phyloP scores from a whole-genome alignment of 139 green algal genomes.

The Bryopsis sp. region DNA sequence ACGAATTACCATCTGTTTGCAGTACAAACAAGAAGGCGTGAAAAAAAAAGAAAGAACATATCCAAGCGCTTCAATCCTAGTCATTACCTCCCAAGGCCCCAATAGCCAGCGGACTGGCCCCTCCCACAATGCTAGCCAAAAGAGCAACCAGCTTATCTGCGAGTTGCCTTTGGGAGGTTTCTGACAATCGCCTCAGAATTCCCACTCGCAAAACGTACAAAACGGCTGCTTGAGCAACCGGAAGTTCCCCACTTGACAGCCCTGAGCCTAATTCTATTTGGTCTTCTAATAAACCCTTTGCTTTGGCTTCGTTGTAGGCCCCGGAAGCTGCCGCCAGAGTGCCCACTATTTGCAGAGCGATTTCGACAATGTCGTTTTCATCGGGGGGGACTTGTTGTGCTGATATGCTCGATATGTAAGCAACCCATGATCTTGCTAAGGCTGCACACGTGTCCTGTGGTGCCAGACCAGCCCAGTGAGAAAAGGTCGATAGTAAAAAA shows the following conservation, averaged over 20 bases:
- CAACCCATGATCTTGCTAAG: constrained; percentile 2
- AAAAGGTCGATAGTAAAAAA: too few species aligned
- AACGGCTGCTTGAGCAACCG: constrained; percentile 52
- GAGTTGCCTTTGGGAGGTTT: constrained; percentile 54
- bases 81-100: constrained; percentile 1
- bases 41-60: too few species aligned
- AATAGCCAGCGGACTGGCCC: not conserved
- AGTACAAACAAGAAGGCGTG: too few species aligned
- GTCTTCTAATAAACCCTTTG: not conserved
- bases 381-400: not conserved
- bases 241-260: constrained; percentile 36
- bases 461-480: too few species aligned
- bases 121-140: constrained; percentile 1
- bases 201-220: constrained; percentile 70
- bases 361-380: not conserved
- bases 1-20: too few species aligned
- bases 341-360: not conserved
- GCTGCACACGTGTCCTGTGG: not conserved
- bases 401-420: not conserved
- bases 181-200: constrained; percentile 60
- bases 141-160: constrained; percentile 38
- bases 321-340: not conserved
- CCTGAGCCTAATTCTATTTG: not conserved
- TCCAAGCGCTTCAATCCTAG: too few species aligned
- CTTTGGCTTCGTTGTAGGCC: not conserved